phyloP scores from a whole-genome alignment of 192 early-diverging fungal species.

The Backusella australiensis region DNA sequence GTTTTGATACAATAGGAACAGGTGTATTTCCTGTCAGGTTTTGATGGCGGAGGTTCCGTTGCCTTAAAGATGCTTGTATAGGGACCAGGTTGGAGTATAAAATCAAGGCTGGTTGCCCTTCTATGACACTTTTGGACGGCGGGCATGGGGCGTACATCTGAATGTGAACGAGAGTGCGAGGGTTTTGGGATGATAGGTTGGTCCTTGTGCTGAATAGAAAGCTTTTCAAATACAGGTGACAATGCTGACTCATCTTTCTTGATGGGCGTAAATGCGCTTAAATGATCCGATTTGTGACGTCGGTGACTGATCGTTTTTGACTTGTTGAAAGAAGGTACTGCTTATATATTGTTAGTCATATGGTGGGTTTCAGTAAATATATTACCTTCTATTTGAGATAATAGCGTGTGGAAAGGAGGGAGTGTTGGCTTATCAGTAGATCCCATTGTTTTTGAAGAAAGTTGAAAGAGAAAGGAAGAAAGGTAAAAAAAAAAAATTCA shows the following conservation, averaged over 20 bases:
- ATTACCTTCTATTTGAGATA: neutral
- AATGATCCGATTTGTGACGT: neutral
- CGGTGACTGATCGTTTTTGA: neutral
- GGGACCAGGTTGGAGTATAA: neutral
- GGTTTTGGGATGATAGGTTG: neutral
- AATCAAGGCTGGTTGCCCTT: neutral
- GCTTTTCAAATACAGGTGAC: neutral
- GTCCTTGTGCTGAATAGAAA: neutral
- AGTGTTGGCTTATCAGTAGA: slow-evolving; percentile 7
- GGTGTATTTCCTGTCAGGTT: slow-evolving; percentile 43
- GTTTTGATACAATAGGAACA: slow-evolving; percentile 59
- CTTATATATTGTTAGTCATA: neutral
- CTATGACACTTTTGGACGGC: neutral
- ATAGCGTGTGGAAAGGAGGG: slow-evolving; percentile 5
- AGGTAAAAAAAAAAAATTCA: neutral
- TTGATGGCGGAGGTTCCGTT: neutral
- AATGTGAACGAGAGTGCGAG: neutral
- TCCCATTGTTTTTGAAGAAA: neutral
- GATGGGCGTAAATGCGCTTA: neutral
- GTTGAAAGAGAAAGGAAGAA: neutral
- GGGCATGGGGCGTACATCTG: neutral
- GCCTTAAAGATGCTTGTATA: neutral
- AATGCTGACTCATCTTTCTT: neutral
- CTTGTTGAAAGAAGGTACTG: neutral
- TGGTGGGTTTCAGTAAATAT: neutral